These are phyloP conservation scores for Eucalyptus sp. DNA, from an alignment of 345 rosid species.

Conservation along the genomic window DNA sequence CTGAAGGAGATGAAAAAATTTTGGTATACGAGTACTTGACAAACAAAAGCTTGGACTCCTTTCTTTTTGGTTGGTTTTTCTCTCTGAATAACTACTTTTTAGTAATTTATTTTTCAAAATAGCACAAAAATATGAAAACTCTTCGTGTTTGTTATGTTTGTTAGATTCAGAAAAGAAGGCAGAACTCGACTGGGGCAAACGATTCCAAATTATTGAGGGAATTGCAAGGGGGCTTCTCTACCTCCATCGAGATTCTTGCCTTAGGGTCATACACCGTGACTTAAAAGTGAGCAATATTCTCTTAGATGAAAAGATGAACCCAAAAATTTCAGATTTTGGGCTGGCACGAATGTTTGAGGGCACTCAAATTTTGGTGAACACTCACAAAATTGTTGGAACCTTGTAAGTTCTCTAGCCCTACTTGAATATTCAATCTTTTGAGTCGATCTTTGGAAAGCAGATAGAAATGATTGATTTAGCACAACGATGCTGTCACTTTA, in stretches of 20 bases:
- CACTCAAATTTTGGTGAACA: background rate
- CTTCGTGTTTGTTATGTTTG: too few relatives aligned
- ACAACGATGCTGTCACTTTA: too few relatives aligned
- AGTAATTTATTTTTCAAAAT: too few relatives aligned
- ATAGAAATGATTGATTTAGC: too few relatives aligned
- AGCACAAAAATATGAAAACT: too few relatives aligned
- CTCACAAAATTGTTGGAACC: conserved; percentile 10
- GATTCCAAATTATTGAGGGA: conserved; percentile 12
- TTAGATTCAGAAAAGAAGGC: conserved; percentile 1
- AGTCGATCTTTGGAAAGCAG: too few relatives aligned
- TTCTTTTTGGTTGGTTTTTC: background rate
- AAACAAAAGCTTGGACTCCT: background rate
- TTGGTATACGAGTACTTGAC: conserved; percentile 26
- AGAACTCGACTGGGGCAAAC: conserved; percentile 12
- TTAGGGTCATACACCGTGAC: conserved; percentile 21
- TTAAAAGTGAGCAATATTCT: conserved; percentile 15
- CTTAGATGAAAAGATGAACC: conserved; percentile 12
- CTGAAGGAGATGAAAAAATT: conserved; percentile 39
- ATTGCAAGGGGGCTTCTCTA: conserved; percentile 19
- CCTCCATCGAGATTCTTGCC: conserved; percentile 20
- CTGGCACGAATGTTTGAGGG: conserved; percentile 10
- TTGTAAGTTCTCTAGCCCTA: background rate
- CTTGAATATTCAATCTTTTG: too few relatives aligned
- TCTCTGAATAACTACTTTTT: too few relatives aligned
- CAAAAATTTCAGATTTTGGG: conserved; percentile 30